Evolutionary conservation across 768 basidiomycete species (phyloP).

Genomic region (Pulveroboletus sp.): DNA sequence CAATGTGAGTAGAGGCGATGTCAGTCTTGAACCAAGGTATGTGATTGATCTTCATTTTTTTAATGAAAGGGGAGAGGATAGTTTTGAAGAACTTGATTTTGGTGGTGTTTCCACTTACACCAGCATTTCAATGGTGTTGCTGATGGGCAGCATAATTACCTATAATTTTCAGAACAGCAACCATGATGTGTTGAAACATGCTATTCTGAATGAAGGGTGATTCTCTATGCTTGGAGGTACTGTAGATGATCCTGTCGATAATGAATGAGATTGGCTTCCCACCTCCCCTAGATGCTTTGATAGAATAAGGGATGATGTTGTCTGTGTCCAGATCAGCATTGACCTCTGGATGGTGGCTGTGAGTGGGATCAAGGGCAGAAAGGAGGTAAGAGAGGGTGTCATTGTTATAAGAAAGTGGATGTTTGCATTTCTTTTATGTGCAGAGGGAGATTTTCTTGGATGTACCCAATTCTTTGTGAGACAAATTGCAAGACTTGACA

Average conservation of each 20-base stretch:
- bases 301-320: not conserved
- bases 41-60: not conserved
- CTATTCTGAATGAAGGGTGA: not conserved
- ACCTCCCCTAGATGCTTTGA: not conserved
- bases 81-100: not conserved
- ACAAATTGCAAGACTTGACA: too few species aligned
- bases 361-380: not conserved
- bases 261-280: not conserved
- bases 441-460: too few species aligned
- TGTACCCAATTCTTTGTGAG: too few species aligned
- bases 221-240: fast-evolving
- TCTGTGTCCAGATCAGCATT: too few species aligned
- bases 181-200: not conserved
- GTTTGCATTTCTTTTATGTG: too few species aligned
- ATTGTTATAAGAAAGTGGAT: not conserved
- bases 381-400: not conserved
- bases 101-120: too few species aligned
- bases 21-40: not conserved
- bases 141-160: not conserved
- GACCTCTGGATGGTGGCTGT: too few species aligned
- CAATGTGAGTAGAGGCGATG: not conserved
- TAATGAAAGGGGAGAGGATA: not conserved
- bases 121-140: too few species aligned
- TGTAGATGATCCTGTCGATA: not conserved
- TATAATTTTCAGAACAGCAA: not conserved